A percentile compares a stretch with the other conserved stretches of the same genome.
phyloP scores from a whole-genome alignment of 2,329 filamentous ascomycete species.

The Aphanoascus verrucosus region DNA sequence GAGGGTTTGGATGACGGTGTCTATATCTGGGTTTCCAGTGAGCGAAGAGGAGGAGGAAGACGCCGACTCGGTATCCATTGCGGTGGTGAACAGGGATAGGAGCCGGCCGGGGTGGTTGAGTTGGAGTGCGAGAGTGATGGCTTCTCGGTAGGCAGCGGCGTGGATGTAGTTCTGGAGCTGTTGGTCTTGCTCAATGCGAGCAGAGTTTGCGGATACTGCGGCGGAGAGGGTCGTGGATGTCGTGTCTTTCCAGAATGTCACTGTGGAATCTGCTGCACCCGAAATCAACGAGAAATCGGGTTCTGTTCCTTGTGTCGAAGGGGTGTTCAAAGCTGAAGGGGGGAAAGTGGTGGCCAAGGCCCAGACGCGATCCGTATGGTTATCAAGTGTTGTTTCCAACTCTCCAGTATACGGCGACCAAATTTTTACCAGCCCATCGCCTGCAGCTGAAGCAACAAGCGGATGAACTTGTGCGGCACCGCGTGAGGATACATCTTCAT shows the following conservation, averaged over 20 bases:
- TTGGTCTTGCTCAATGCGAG: constrained; percentile 87
- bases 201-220: constrained; percentile 60
- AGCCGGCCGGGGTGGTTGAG: constrained; percentile 88
- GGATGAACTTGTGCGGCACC: constrained; percentile 27
- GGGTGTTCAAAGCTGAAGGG: constrained; percentile 21
- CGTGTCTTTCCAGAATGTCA: constrained; percentile 94
- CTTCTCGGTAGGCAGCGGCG: constrained; percentile 77
- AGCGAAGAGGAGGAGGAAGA: constrained; percentile 26
- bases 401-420: constrained; percentile 87
- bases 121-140: constrained; percentile 80
- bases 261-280: constrained; percentile 79
- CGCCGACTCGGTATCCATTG: constrained; percentile 44
- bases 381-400: constrained; percentile 79
- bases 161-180: constrained; percentile 87
- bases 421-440: constrained; percentile 90
- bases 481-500: constrained; percentile 23
- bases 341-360: constrained; percentile 59
- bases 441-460: constrained; percentile 67
- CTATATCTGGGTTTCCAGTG: constrained; percentile 50
- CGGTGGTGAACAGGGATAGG: constrained; percentile 69
- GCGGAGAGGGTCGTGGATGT: constrained; percentile 67
- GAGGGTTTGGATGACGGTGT: constrained; percentile 68
- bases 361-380: constrained; percentile 94
- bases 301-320: constrained; percentile 11
- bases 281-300: constrained; percentile 63